phyloP scores from a whole-genome alignment of 2,329 filamentous ascomycete species.

The Pseudogymnoascus verrucosus region DNA sequence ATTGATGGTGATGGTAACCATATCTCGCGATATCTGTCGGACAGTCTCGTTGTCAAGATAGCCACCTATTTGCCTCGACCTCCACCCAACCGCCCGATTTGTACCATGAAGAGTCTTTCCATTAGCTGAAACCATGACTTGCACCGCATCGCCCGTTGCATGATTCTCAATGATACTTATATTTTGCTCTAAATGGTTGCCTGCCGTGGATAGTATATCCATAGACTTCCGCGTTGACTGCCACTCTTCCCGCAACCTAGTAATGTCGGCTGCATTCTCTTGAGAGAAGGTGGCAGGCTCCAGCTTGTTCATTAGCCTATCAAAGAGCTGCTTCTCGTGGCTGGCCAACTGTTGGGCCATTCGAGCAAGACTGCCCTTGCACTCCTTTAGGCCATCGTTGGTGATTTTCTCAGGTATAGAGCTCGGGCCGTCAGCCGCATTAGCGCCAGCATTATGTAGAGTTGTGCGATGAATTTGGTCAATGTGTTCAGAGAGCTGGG shows the following conservation, averaged over 20 bases:
- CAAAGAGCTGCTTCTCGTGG: conserved; percentile 27
- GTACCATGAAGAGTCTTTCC: conserved; percentile 28
- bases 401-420: conserved; percentile 26
- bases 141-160: conserved; percentile 28
- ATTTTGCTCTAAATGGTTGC: conserved; percentile 24
- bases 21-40: conserved; percentile 28
- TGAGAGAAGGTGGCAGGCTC: conserved; percentile 21
- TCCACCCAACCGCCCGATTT: conserved; percentile 28
- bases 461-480: conserved; percentile 20
- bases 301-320: conserved; percentile 28
- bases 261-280: conserved; percentile 27
- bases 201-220: conserved; percentile 29
- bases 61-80: conserved; percentile 29
- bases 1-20: conserved; percentile 20
- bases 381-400: conserved; percentile 29
- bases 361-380: conserved; percentile 26
- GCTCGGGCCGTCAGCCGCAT: neutral
- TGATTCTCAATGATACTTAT: conserved; percentile 30
- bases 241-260: conserved; percentile 31
- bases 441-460: conserved; percentile 8
- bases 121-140: conserved; percentile 32
- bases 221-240: conserved; percentile 27
- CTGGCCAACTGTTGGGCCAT: conserved; percentile 26
- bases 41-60: conserved; percentile 26
- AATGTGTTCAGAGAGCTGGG: conserved; percentile 28